Evolutionary conservation across 441 rosid species (phyloP).

Genomic region (Erodium chrysanthum): DNA sequence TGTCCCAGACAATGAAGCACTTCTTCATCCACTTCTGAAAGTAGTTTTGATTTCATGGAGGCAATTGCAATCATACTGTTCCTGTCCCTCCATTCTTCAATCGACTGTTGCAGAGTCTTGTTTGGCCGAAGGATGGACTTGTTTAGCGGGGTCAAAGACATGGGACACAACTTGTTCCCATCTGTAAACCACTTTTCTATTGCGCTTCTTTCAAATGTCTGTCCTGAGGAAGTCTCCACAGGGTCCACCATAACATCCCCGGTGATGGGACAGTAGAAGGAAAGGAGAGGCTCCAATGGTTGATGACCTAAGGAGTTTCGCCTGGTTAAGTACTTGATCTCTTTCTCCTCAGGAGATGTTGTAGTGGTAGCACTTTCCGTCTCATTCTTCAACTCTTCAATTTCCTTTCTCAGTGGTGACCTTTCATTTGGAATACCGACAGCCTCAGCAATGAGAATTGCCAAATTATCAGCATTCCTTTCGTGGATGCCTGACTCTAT

Average conservation of each 20-base stretch:
- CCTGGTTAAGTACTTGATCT: constrained; percentile 40
- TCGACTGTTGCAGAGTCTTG: constrained; percentile 52
- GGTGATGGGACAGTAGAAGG: constrained; percentile 62
- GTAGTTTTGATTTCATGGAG: constrained; percentile 42
- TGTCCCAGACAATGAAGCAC: constrained; percentile 35
- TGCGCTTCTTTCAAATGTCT: constrained; percentile 59
- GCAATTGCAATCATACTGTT: constrained; percentile 54
- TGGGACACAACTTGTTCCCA: constrained; percentile 46
- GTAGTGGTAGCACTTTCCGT: constrained; percentile 44
- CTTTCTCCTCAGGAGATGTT: constrained; percentile 42
- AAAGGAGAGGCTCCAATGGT: constrained; percentile 48
- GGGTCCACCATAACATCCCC: constrained; percentile 57
- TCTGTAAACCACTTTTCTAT: constrained; percentile 56
- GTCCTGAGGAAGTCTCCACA: constrained; percentile 66
- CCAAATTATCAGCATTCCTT: constrained; percentile 39
- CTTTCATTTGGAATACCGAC: constrained; percentile 50
- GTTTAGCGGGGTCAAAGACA: constrained; percentile 39
- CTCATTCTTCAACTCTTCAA: constrained; percentile 51
- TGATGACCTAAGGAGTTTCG: constrained; percentile 52
- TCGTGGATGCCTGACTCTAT: constrained; percentile 57
- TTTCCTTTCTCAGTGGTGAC: constrained; percentile 37
- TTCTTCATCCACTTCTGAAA: constrained; percentile 35
- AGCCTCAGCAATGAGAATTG: constrained; percentile 45
- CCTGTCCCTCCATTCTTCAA: constrained; percentile 67
- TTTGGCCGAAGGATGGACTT: constrained; percentile 49